Conservation (phyloP, 345 rosid species). For the Citrus hindsii region DNA sequence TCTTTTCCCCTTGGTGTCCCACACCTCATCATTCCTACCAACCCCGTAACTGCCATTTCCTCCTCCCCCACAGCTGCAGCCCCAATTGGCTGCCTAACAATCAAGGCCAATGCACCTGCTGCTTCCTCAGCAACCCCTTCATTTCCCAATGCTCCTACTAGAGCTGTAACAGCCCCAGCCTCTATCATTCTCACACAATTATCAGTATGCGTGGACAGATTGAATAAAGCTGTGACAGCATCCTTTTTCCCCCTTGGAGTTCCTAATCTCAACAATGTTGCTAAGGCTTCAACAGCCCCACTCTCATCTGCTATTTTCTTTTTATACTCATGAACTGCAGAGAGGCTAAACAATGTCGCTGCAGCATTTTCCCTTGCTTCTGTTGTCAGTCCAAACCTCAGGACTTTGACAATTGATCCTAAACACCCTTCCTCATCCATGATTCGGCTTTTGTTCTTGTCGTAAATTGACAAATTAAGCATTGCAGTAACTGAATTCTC, state of each 20-base stretch:
- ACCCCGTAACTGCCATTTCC: slow-evolving; percentile 59
- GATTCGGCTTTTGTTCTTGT: slow-evolving; percentile 75
- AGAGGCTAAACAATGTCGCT: slow-evolving; percentile 87
- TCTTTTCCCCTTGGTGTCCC: slow-evolving; percentile 96
- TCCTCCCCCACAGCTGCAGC: slow-evolving; percentile 78
- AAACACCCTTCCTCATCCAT: slow-evolving; percentile 84
- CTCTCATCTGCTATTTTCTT: slow-evolving; percentile 68
- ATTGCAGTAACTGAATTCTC: slow-evolving; percentile 92
- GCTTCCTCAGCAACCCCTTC: slow-evolving; percentile 94
- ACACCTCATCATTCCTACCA: slow-evolving; percentile 79
- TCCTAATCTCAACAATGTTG: slow-evolving; percentile 62
- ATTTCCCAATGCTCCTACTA: slow-evolving; percentile 62
- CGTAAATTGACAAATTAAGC: slow-evolving; percentile 84
- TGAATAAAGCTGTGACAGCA: slow-evolving; percentile 85
- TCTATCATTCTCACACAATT: slow-evolving; percentile 78
- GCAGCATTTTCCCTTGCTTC: slow-evolving; percentile 95
- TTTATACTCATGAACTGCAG: slow-evolving; percentile 89
- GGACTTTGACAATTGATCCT: slow-evolving; percentile 62
- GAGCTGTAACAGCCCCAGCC: slow-evolving; percentile 69
- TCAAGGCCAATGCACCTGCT: slow-evolving; percentile 81
- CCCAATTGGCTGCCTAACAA: slow-evolving; percentile 78
- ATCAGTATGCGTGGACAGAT: slow-evolving; percentile 78
- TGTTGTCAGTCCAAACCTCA: slow-evolving; percentile 67
- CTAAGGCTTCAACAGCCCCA: slow-evolving; percentile 73
- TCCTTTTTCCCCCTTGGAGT: slow-evolving; percentile 91